Evolutionary conservation across 1,284 basidiomycete species (phyloP).

Genomic region (Phlebopus sp.): DNA sequence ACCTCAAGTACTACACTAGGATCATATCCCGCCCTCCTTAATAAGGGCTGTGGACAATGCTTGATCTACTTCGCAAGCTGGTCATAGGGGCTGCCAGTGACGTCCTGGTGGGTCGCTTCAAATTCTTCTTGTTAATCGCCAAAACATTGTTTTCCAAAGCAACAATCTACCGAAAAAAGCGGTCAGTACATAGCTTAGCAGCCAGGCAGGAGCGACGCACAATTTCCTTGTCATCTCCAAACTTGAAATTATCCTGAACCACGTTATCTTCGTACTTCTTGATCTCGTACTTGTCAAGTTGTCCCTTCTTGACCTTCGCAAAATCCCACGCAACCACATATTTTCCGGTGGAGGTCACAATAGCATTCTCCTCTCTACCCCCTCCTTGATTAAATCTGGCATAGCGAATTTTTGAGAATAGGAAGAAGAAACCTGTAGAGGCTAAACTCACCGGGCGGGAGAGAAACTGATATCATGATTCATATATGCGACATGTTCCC

Average conservation of each 20-base stretch:
- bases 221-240: slow-evolving; percentile 93
- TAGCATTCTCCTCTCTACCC: slow-evolving; percentile 88
- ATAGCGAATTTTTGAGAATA: slow-evolving; percentile 2
- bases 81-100: slow-evolving; percentile 60
- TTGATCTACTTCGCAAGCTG: slow-evolving; percentile 49
- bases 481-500: slow-evolving; percentile 97
- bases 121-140: slow-evolving; percentile 89
- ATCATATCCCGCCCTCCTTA: slow-evolving; percentile 30
- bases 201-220: slow-evolving; percentile 43
- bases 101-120: slow-evolving; percentile 82
- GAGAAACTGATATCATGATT: slow-evolving; percentile 86
- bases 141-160: slow-evolving; percentile 94
- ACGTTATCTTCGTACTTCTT: slow-evolving; percentile 95
- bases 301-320: slow-evolving; percentile 89
- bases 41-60: slow-evolving; percentile 71
- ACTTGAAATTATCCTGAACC: slow-evolving; percentile 96
- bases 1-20: slow-evolving; percentile 2
- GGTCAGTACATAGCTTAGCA: slow-evolving; percentile 1
- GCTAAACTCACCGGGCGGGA: slow-evolving; percentile 70
- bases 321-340: slow-evolving; percentile 98
- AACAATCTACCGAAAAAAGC: slow-evolving; percentile 64
- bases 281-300: slow-evolving; percentile 90
- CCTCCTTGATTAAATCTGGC: slow-evolving; percentile 88
- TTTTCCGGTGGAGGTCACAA: slow-evolving; percentile 94
- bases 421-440: slow-evolving; percentile 1